Conservation (phyloP, 2,329 filamentous ascomycete genomes). For the Lomentospora prolificans region DNA sequence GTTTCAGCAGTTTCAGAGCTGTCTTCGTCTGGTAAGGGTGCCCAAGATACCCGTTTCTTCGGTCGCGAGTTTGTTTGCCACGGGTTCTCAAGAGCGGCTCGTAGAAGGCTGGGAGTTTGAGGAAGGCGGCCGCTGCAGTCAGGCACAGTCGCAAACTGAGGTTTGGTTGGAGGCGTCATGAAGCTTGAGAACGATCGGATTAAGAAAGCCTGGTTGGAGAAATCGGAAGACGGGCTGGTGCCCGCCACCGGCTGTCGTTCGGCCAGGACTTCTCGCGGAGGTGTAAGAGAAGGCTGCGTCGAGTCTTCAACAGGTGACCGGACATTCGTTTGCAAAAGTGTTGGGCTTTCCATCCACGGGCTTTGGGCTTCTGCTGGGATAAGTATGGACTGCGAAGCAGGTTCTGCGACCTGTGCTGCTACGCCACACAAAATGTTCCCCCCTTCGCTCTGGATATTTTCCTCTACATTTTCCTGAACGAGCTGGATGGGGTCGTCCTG, state of each 20-base stretch:
- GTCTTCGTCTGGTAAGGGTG: constrained; percentile 11
- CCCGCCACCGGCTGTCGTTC: background rate
- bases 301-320: background rate
- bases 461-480: no score
- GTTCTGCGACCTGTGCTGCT: no score
- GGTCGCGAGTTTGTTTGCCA: constrained; percentile 15
- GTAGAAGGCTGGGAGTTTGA: constrained; percentile 37
- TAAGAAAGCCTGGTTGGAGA: background rate
- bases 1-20: background rate
- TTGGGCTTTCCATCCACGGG: background rate
- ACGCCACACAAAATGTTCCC: no score
- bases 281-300: background rate
- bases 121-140: constrained; percentile 23
- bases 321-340: background rate
- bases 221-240: background rate
- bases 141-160: constrained; percentile 16
- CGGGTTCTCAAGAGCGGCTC: constrained; percentile 15
- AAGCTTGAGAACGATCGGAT: constrained; percentile 11
- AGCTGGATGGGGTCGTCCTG: no score
- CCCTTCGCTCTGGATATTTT: background rate
- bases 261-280: background rate
- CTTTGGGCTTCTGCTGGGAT: constrained; percentile 2
- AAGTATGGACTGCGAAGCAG: background rate
- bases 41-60: constrained; percentile 27
- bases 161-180: background rate